Evolutionary conservation across 108 stramenopile species (phyloP), one percentile per base, ranked within the genome.

Genomic region (Cyclotella kingstonii): DNA sequence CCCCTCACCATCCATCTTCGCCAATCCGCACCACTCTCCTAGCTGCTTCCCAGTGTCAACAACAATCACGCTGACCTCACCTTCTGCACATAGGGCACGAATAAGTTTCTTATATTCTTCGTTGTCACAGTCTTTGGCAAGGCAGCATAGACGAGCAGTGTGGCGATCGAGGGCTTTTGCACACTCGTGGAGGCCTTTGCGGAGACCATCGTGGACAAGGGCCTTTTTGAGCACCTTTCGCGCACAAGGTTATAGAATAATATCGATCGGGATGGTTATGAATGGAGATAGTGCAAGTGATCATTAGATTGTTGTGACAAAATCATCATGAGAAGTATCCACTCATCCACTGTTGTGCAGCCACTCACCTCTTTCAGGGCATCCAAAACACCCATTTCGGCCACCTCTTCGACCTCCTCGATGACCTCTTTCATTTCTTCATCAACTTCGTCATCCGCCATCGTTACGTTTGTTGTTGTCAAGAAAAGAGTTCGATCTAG

Each of bases 101-200:
- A 98, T 91, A 76, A 99, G 96, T 84, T 95, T 94, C 73, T 91
- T 95, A 95, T 98, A 98, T 76, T 97, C 96, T 40, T 93, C 95
- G 72, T 98, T 96, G 52, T 98, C 98, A 89, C 99, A 98, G 83
- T 97, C 93, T 80, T 94, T 94, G 77, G 97, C 87, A 31, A 99
- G 95, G 78, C 96, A 97, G 89, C 99, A 98, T 42, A 99, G 87
- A 62, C 96, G 95, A 64, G 97, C 98, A 25, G 95, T 81, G 25
- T 92, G 90, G 29, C 94, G 82, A 62, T 99, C 98, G 57, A 98
- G 92, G 50, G 92, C 99, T 94, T 98, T 98, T 78, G 94, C 93
- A 68, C 95, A 95, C 80, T 99, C 98, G 81, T 97, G 98, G 38
- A 99, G 93, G 22, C 97, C 98, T 76, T 98, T 96, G 77, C 91